Conservation (phyloP, 768 basidiomycete genomes). For the Hydnomerulius pinastri region DNA sequence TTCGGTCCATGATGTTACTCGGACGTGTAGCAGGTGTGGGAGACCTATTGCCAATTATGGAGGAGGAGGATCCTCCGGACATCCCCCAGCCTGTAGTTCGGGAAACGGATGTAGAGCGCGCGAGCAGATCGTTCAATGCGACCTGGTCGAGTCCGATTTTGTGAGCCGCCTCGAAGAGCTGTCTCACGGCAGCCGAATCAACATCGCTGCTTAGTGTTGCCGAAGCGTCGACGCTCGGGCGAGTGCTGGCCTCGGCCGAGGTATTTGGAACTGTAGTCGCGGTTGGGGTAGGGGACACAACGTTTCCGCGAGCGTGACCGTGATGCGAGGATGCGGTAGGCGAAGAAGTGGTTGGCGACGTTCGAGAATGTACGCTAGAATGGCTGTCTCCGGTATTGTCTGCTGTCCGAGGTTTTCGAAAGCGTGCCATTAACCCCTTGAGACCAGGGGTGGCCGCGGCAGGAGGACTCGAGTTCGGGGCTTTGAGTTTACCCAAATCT, state of each 20-base stretch:
- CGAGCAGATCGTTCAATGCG: constrained; percentile 68
- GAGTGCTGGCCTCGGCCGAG: constrained; percentile 16
- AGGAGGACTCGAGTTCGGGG: constrained; percentile 60
- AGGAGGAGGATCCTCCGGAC: constrained; percentile 28
- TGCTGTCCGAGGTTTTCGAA: constrained; percentile 45
- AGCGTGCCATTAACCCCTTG: constrained; percentile 81
- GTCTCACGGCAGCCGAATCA: constrained; percentile 60
- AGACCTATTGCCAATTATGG: constrained; percentile 9
- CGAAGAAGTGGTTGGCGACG: constrained; percentile 37
- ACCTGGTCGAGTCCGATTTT: constrained; percentile 75
- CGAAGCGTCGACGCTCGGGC: constrained; percentile 26
- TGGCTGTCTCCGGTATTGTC: constrained; percentile 29
- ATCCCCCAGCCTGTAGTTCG: constrained; percentile 49
- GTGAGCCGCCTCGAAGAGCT: constrained; percentile 74
- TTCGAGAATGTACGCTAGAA: constrained; percentile 32
- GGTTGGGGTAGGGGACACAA: constrained; percentile 23
- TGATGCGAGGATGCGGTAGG: constrained; percentile 35
- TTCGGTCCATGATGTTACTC: constrained; percentile 12
- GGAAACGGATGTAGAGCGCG: constrained; percentile 70
- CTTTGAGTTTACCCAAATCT: constrained; percentile 56
- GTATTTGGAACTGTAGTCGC: constrained; percentile 3
- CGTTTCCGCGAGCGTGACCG: constrained; percentile 34
- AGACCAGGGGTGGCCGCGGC: constrained; percentile 73
- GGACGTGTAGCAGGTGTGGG: constrained; percentile 26
- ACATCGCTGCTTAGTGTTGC: constrained; percentile 27